Conservation (phyloP, 805 yeast genomes). For the Candida sakaeoensis region DNA sequence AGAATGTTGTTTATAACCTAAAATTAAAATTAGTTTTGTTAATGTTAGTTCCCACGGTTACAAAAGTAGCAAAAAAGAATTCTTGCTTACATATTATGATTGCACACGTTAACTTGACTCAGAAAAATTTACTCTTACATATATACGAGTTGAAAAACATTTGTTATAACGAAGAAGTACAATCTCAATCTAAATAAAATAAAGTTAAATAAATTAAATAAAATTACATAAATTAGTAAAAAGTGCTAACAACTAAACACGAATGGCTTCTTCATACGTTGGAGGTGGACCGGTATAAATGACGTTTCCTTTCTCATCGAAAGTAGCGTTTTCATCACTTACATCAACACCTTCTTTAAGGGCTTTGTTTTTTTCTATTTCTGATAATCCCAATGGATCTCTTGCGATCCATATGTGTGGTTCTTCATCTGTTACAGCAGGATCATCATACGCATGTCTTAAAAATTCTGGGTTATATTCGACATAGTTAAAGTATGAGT, state of each 20-base stretch:
- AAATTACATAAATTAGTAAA: neutral
- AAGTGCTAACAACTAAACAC: constrained; percentile 17
- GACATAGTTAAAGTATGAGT: constrained; percentile 34
- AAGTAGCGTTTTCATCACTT: constrained; percentile 53
- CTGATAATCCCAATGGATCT: constrained; percentile 66
- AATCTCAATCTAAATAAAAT: too few species aligned
- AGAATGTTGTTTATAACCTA: too few species aligned
- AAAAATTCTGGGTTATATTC: constrained; percentile 40
- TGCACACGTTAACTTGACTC: too few species aligned
- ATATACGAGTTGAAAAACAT: too few species aligned
- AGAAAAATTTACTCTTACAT: too few species aligned
- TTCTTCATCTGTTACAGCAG: constrained; percentile 51
- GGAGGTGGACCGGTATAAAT: constrained; percentile 67
- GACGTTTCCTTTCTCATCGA: constrained; percentile 54
- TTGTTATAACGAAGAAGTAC: too few species aligned
- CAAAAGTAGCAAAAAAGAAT: too few species aligned
- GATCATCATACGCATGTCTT: constrained; percentile 48
- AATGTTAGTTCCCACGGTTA: too few species aligned
- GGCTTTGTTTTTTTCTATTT: constrained; percentile 53
- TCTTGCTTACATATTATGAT: too few species aligned
- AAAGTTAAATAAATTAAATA: neutral
- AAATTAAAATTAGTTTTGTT: neutral
- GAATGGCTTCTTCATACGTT: constrained; percentile 51
- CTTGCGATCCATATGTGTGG: constrained; percentile 71
- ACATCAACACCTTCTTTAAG: constrained; percentile 52